phyloP scores from a whole-genome alignment of 129 eudicot species.

The Tagetes erecta region DNA sequence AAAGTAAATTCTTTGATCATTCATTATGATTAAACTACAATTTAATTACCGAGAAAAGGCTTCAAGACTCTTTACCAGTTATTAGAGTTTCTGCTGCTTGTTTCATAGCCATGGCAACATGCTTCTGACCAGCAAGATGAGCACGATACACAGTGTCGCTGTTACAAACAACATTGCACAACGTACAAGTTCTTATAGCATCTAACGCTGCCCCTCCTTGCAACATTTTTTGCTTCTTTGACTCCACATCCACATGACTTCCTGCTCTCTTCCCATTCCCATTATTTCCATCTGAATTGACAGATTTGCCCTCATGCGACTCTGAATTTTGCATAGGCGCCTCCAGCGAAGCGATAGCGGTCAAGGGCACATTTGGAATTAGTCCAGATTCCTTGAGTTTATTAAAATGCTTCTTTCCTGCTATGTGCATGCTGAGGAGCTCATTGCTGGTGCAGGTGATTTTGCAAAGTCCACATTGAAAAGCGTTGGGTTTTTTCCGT shows the following conservation, averaged over 20 bases:
- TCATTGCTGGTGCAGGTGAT: conserved; percentile 39
- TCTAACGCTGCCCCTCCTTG: conserved; percentile 32
- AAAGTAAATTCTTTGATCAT: neutral
- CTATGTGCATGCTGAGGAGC: conserved; percentile 27
- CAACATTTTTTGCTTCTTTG: conserved; percentile 43
- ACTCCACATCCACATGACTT: conserved; percentile 36
- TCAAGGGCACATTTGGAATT: conserved; percentile 17
- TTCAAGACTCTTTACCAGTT: conserved; percentile 24
- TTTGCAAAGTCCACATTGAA: conserved; percentile 45
- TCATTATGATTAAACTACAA: neutral
- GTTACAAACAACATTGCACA: conserved; percentile 59
- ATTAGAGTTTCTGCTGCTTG: conserved; percentile 21
- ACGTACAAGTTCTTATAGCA: conserved; percentile 36
- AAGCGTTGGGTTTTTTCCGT: conserved; percentile 8
- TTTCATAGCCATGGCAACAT: conserved; percentile 44
- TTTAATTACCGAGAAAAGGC: neutral
- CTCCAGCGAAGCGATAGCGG: neutral
- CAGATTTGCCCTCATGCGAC: conserved; percentile 10
- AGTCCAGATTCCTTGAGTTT: conserved; percentile 27
- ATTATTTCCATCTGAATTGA: conserved; percentile 9
- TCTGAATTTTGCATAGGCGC: neutral
- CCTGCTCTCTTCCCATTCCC: conserved; percentile 19
- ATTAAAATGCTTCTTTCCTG: conserved; percentile 44
- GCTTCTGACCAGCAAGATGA: conserved; percentile 54
- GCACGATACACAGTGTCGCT: conserved; percentile 33